Base-by-base conservation (phyloP, 148 eudicot species). In the Chenopodium quinoa region DNA sequence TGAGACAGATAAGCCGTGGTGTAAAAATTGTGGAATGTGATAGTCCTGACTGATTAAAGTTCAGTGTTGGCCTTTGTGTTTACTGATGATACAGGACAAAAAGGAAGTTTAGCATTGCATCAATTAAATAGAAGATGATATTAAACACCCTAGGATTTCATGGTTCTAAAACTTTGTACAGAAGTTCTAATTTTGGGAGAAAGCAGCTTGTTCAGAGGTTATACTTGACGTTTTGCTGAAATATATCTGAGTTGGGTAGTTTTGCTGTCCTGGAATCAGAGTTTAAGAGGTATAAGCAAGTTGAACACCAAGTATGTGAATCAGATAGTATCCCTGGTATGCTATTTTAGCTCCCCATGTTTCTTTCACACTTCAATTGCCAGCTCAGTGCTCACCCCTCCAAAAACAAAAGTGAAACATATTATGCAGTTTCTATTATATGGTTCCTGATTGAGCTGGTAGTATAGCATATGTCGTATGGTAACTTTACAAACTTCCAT, bases 1-100 rank as follows among this genome's bases (percentile, higher is more conserved):
- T 88, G 86, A 90, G 91, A 84, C 83, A 87, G 83, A 72, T 78
- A 81, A 75, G 83, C 76, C 83, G 89, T 32, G 96, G 96, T 75
- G 87, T 79, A 65, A 91, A 88, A 76, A 87, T 94, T 75, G 80
- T 74, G 76, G 89, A 87, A 76, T 86, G 76, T 48, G 84, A 88
- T 69, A 50, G 69, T 84, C 67, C 71, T 71, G 82, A 67, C 58
- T 78, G 75, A 65, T 78, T 16, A 29, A 50, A 60, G 54, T 54
- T 52, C 25, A 70, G 68, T 46, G 16, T 58, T 66, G 75, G 77
- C 40, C 27, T 62, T 82, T 75, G 80, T 17, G 37, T 62, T 44
- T 23, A 73, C 69, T 17, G 58, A 80, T 12, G 32, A 9, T 72
- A 62, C 20, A 44, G 58, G 22, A 37, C n/a, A n/a, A 16, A 31